Conservation (phyloP, 768 basidiomycete genomes). For the Agaricus blazei region DNA sequence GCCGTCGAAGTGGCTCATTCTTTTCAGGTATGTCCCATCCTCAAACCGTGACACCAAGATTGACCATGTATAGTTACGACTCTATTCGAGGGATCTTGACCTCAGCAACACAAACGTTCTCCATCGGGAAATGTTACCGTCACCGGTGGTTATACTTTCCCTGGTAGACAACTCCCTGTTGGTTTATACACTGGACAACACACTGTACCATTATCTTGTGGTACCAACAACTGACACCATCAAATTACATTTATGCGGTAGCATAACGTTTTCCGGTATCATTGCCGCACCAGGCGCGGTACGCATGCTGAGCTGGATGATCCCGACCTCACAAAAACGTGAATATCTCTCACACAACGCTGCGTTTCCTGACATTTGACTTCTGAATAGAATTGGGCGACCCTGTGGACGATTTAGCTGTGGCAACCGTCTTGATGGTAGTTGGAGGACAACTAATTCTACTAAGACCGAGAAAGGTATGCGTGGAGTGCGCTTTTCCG, state of each 20-base stretch:
- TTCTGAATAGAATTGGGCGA: constrained; percentile 76
- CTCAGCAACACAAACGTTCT: constrained; percentile 79
- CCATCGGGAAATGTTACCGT: constrained; percentile 69
- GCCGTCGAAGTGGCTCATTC: constrained; percentile 81
- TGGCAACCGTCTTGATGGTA: constrained; percentile 94
- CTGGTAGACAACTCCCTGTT: constrained; percentile 93
- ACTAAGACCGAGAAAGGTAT: constrained; percentile 81
- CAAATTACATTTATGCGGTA: constrained; percentile 86
- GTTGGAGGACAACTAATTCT: constrained; percentile 89
- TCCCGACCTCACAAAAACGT: constrained; percentile 92
- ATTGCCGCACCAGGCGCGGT: constrained; percentile 81
- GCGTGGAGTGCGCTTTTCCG: constrained; percentile 8
- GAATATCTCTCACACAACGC: constrained; percentile 20
- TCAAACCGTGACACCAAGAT: background rate
- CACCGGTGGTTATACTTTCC: constrained; percentile 82
- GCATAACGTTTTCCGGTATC: constrained; percentile 90
- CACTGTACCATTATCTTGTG: constrained; percentile 87
- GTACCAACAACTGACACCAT: constrained; percentile 79
- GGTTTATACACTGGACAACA: constrained; percentile 93
- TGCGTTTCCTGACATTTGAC: background rate
- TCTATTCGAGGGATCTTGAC: constrained; percentile 92
- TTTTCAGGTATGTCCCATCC: constrained; percentile 52
- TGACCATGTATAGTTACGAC: constrained; percentile 56
- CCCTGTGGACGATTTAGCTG: constrained; percentile 85
- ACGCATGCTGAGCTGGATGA: constrained; percentile 94